Base-by-base conservation (phyloP, 2,329 filamentous ascomycete species). In the Scytalidium lignicola region DNA sequence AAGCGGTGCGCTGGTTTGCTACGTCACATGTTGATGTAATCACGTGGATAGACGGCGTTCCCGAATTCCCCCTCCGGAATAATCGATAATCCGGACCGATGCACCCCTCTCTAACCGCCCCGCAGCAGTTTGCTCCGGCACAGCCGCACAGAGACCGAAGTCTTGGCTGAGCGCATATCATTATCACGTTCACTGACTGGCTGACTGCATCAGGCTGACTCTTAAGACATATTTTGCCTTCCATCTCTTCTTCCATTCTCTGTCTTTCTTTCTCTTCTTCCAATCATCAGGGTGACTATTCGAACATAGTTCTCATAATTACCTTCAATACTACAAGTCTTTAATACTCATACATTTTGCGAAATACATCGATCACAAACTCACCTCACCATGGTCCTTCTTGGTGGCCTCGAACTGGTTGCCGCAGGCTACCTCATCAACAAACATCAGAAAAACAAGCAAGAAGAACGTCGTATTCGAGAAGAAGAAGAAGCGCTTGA, bases 381-480 rank as follows among this genome's bases (percentile, higher is more conserved):
- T 37, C 15, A 15, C 15, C 6, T 37, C 32, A 37, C 32, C 32
- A 50, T 88, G 75, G 45, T 86, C 70, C 9, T 82, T 71, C 17
- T 76, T 64, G 62, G 60, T 17, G 62, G 62, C 1, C 54, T 64
- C 12, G 62, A 64, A 48, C 3, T 64, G 10, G 54, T 64, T 12
- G 62, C 62, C 23, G 62, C 57, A 28, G 62, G 58, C 48, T 62
- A 62, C 46, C 46, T 64, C 7, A 55, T 63, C 15, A 55, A 62
- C 44, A 58, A 59, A 43, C 61, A 63, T 41, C 43, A 57, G 3
- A 57, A 64, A 50, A 60, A 61, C 44, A 63, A 59, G 50, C 52
- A 53, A 37, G 61, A 62, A 44, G 55, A 50, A 23, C 45, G 49
- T 23, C 54, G 58, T 15, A 45, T 62, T 28, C 55, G 55, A 49